phyloP scores from a whole-genome alignment of 2,329 filamentous ascomycete genomes.

The Arthroderma sp. region DNA sequence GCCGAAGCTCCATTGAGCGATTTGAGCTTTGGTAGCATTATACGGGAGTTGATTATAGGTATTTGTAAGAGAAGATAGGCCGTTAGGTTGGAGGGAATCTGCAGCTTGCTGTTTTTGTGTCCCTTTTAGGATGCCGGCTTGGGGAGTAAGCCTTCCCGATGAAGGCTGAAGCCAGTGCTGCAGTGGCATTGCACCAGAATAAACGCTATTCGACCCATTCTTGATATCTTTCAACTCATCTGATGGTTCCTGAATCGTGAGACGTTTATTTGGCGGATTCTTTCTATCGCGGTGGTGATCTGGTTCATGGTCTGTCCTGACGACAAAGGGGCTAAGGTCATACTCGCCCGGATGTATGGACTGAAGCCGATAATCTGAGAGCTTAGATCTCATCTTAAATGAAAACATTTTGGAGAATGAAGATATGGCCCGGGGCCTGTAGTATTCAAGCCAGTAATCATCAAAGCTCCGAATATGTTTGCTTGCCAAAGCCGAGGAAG shows the following conservation, averaged over 20 bases:
- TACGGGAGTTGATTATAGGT: background rate
- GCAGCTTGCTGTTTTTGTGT: background rate
- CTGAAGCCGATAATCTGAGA: conserved; percentile 68
- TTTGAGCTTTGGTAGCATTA: conserved; percentile 60
- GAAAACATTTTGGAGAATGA: conserved; percentile 87
- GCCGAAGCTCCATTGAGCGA: conserved; percentile 57
- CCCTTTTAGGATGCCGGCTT: conserved; percentile 23
- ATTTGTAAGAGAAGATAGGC: background rate
- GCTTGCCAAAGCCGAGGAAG: conserved; percentile 19
- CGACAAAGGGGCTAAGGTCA: conserved; percentile 75
- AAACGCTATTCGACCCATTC: conserved; percentile 16
- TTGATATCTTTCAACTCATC: conserved; percentile 34
- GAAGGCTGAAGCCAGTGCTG: conserved; percentile 14
- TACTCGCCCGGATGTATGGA: conserved; percentile 57
- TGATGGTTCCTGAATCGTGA: conserved; percentile 54
- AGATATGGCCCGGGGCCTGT: conserved; percentile 74
- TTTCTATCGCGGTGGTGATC: conserved; percentile 49
- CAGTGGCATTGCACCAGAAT: conserved; percentile 21
- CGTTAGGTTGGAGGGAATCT: background rate
- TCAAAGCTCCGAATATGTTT: conserved; percentile 51
- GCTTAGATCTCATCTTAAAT: conserved; percentile 81
- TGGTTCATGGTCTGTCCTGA: conserved; percentile 49
- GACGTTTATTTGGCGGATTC: conserved; percentile 49
- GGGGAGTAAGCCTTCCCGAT: conserved; percentile 23
- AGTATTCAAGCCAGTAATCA: conserved; percentile 97